Conservation (phyloP, 805 yeast species). For the Ogataea paraovalis region DNA sequence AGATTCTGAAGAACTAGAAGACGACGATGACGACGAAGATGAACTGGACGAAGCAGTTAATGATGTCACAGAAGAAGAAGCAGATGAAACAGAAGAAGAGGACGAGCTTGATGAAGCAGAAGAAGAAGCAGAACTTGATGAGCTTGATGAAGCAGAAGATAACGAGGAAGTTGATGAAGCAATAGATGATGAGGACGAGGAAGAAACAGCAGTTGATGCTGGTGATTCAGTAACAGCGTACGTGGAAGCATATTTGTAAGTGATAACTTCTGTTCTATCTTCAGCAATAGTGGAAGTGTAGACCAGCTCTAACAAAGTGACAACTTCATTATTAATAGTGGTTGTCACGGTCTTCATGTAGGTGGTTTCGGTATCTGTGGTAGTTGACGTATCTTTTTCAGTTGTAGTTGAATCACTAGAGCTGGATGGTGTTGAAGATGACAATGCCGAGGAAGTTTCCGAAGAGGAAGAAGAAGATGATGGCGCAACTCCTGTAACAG, state of each 20-base stretch:
- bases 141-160: constrained; percentile 8
- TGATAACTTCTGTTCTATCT: constrained; percentile 19
- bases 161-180: constrained; percentile 4
- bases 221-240: constrained; percentile 3
- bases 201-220: constrained; percentile 5
- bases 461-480: constrained; percentile 6
- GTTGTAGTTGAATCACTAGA: constrained; percentile 4
- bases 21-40: constrained; percentile 5
- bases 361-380: constrained; percentile 5
- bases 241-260: constrained; percentile 15
- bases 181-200: constrained; percentile 13
- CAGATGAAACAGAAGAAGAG: constrained; percentile 17
- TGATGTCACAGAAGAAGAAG: constrained; percentile 8
- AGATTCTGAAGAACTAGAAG: constrained; percentile 3
- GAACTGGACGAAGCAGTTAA: constrained; percentile 17
- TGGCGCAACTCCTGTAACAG: constrained; percentile 7
- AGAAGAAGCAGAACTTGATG: constrained; percentile 15
- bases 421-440: constrained; percentile 1
- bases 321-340: constrained; percentile 14
- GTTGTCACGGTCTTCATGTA: constrained; percentile 17
- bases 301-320: constrained; percentile 21
- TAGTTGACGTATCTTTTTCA: constrained; percentile 2
- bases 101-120: constrained; percentile 3
- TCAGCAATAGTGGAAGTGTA: constrained; percentile 27
- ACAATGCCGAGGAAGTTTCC: neutral